phyloP scores from a whole-genome alignment of 495 filamentous ascomycete genomes.

The Glonium stellatum region DNA sequence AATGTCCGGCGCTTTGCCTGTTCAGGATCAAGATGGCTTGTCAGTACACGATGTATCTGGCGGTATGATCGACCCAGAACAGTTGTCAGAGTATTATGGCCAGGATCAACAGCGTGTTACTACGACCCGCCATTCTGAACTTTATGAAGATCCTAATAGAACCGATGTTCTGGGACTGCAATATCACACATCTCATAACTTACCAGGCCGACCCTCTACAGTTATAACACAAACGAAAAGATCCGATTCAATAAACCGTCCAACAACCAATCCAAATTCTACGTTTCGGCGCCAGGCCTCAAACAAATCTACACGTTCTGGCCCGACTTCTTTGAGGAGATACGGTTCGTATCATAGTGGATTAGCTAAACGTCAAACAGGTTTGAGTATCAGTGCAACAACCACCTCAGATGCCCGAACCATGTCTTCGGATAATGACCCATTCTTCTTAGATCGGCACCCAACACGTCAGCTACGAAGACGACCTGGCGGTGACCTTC shows the following conservation, averaged over 20 bases:
- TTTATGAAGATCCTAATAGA: constrained; percentile 10
- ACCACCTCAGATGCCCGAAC: constrained; percentile 40
- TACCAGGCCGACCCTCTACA: neutral
- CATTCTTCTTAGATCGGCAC: constrained; percentile 37
- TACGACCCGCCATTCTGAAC: constrained; percentile 13
- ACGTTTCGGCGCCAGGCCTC: constrained; percentile 23
- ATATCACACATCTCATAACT: neutral
- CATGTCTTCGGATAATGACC: constrained; percentile 37
- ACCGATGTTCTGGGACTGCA: neutral
- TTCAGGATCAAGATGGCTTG: neutral
- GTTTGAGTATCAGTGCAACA: constrained; percentile 50
- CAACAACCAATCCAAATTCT: neutral
- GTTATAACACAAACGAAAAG: neutral
- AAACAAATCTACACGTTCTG: constrained; percentile 11
- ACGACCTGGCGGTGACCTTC: constrained; percentile 82
- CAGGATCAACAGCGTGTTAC: constrained; percentile 1
- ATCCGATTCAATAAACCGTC: neutral
- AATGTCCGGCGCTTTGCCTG: constrained; percentile 27
- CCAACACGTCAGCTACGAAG: constrained; percentile 60
- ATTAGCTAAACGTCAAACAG: constrained; percentile 53
- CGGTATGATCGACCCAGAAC: neutral
- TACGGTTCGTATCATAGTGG: constrained; percentile 71
- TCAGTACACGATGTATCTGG: neutral
- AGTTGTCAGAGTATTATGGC: constrained; percentile 8
- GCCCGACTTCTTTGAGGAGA: constrained; percentile 42